These are phyloP conservation scores for Cucurbita moschata DNA, from an alignment of 306 rosid species.

Conservation along the genomic window DNA sequence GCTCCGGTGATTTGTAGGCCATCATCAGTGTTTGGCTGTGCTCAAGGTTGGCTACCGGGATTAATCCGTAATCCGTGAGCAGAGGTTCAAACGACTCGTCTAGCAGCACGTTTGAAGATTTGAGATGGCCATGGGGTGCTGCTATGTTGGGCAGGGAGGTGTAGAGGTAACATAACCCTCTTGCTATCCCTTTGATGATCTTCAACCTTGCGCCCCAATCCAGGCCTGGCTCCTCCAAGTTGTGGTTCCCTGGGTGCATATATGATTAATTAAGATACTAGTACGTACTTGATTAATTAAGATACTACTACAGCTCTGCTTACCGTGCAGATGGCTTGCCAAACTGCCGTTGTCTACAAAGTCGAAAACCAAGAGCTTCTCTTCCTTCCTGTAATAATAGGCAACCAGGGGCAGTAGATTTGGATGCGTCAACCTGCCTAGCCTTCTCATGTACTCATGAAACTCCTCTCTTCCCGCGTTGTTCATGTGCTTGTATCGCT, in stretches of 20 bases:
- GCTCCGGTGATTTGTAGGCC: slow-evolving; percentile 90
- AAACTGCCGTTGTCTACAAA: slow-evolving; percentile 57
- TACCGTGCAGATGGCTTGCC: slow-evolving; percentile 81
- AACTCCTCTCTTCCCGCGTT: slow-evolving; percentile 62
- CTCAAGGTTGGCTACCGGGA: slow-evolving; percentile 49
- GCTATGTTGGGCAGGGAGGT: slow-evolving; percentile 42
- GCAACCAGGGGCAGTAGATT: slow-evolving; percentile 67
- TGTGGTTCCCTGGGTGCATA: slow-evolving; percentile 38
- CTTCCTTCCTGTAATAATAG: slow-evolving; percentile 65
- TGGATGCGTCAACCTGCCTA: slow-evolving; percentile 48
- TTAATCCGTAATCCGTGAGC: slow-evolving; percentile 54
- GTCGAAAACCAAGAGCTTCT: slow-evolving; percentile 63
- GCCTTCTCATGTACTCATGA: slow-evolving; percentile 70
- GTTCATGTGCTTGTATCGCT: slow-evolving; percentile 87
- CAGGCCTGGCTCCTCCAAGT: slow-evolving; percentile 32
- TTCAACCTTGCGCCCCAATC: slow-evolving; percentile 73
- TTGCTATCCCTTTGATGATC: slow-evolving; percentile 62
- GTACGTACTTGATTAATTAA: no score
- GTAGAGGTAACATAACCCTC: slow-evolving; percentile 54
- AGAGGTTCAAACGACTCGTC: slow-evolving; percentile 49
- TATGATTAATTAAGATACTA: no score
- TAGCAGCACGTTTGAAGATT: slow-evolving; percentile 78
- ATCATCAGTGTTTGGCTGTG: slow-evolving; percentile 55
- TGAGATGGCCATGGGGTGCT: slow-evolving; percentile 79
- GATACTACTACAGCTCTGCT: background rate